These are phyloP conservation scores for Metschnikowia gruessii DNA, from an alignment of 805 yeast species.

Conservation along the genomic window DNA sequence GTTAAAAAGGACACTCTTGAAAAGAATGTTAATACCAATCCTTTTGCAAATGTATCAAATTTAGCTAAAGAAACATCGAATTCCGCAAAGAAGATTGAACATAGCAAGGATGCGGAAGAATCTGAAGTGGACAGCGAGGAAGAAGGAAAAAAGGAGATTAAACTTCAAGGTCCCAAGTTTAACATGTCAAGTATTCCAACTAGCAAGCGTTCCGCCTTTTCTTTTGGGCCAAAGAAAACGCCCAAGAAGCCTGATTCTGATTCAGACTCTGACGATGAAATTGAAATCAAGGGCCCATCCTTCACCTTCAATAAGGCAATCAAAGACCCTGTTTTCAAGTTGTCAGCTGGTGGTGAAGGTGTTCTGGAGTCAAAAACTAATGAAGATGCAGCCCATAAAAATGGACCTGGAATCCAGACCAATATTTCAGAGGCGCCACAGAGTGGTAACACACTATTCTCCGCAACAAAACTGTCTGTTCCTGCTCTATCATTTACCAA, in stretches of 20 bases:
- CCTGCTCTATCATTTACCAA: not conserved
- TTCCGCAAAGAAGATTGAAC: too few relatives aligned
- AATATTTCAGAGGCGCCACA: not conserved
- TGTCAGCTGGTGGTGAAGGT: not conserved
- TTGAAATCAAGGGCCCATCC: conserved; percentile 71
- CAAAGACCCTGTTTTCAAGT: conserved; percentile 33
- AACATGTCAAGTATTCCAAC: conserved; percentile 27
- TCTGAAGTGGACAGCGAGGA: conserved; percentile 24
- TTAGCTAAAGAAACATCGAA: not conserved
- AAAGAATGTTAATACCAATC: not conserved
- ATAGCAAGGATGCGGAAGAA: not conserved
- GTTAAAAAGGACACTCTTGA: not conserved
- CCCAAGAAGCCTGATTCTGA: conserved; percentile 29
- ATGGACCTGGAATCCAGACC: not conserved
- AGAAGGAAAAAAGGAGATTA: conserved; percentile 18
- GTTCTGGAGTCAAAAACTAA: too few relatives aligned
- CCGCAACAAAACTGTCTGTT: not conserved
- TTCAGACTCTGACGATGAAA: conserved; percentile 56
- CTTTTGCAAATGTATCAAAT: not conserved
- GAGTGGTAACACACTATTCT: not conserved
- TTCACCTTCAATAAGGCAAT: conserved; percentile 47
- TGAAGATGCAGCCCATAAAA: not conserved
- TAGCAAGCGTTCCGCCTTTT: conserved; percentile 35
- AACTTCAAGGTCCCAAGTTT: conserved; percentile 39
- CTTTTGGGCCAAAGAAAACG: conserved; percentile 28